Percentiles rank a stretch among this genome's conserved stretches.
Conservation (phyloP, 768 basidiomycete species). For the Boletus eberwhitei region DNA sequence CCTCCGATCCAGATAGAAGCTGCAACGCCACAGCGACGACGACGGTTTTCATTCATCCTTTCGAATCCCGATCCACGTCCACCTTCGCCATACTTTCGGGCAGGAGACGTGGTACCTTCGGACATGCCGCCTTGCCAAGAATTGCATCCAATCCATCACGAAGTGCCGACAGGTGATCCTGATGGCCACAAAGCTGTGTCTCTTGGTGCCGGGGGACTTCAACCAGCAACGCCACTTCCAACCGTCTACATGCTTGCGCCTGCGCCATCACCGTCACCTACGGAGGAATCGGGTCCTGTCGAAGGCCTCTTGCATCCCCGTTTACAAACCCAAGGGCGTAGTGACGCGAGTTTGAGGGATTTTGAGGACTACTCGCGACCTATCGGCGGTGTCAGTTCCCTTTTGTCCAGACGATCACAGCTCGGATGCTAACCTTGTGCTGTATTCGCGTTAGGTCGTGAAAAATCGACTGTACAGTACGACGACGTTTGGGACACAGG, state of each 20-base stretch:
- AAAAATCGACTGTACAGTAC: conserved; percentile 32
- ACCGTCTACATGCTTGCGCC: neutral
- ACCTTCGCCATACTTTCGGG: conserved; percentile 17
- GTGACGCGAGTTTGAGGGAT: conserved; percentile 28
- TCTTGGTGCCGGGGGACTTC: neutral
- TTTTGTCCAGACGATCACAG: neutral
- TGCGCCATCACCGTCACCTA: conserved; percentile 24
- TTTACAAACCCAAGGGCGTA: conserved; percentile 20
- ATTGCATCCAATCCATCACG: neutral
- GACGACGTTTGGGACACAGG: conserved; percentile 32
- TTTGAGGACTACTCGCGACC: conserved; percentile 35
- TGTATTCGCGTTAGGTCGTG: conserved; percentile 18
- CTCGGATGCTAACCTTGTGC: neutral
- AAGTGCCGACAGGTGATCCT: neutral
- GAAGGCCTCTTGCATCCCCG: conserved; percentile 33
- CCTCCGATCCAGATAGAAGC: conserved; percentile 14
- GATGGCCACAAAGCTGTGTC: neutral
- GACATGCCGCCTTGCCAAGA: neutral
- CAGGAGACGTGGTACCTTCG: neutral
- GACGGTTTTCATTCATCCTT: conserved; percentile 29
- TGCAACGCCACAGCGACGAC: conserved; percentile 18
- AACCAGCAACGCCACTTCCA: conserved; percentile 1
- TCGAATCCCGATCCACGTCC: conserved; percentile 30
- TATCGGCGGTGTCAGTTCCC: conserved; percentile 28
- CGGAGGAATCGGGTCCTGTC: conserved; percentile 23